Percentiles rank a stretch among this genome's conserved stretches.
Conservation (phyloP, 768 basidiomycete species). For the Leccinum disarticulatum region DNA sequence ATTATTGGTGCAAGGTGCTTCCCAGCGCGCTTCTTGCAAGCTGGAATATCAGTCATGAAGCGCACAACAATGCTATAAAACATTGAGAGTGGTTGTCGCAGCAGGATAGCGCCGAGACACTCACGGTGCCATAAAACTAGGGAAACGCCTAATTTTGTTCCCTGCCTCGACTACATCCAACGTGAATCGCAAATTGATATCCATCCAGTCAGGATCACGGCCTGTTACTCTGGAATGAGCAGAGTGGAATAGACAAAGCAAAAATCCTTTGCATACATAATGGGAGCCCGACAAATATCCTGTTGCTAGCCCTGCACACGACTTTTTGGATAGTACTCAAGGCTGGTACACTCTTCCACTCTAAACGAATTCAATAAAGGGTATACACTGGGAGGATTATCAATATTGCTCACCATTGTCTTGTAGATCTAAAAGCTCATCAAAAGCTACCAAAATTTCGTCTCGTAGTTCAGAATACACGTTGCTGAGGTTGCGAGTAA, state of each 20-base stretch:
- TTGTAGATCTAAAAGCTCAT: constrained; percentile 34
- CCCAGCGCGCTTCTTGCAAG: neutral
- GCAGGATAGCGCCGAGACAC: neutral
- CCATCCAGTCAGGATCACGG: neutral
- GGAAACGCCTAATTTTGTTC: constrained; percentile 24
- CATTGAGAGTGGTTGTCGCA: too few relatives aligned
- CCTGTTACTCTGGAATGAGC: neutral
- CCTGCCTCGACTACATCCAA: neutral
- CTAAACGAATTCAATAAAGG: constrained; percentile 20
- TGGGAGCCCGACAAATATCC: constrained; percentile 49
- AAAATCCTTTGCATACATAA: neutral
- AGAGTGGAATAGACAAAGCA: neutral
- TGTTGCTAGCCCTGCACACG: constrained; percentile 33
- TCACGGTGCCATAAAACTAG: constrained; percentile 36
- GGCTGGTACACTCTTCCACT: constrained; percentile 38
- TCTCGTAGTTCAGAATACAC: constrained; percentile 30
- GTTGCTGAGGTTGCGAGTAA: constrained; percentile 41
- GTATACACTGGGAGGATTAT: neutral
- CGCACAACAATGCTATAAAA: neutral
- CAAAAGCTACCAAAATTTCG: constrained; percentile 41
- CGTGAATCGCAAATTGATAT: neutral
- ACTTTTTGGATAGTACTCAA: constrained; percentile 23
- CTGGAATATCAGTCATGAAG: neutral
- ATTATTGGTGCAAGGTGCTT: constrained; percentile 8
- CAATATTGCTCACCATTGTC: constrained; percentile 11